Evolutionary conservation across 2,329 filamentous ascomycete species (phyloP), one percentile per base, ranked within the genome.

Genomic region (Gyromitra esculenta): DNA sequence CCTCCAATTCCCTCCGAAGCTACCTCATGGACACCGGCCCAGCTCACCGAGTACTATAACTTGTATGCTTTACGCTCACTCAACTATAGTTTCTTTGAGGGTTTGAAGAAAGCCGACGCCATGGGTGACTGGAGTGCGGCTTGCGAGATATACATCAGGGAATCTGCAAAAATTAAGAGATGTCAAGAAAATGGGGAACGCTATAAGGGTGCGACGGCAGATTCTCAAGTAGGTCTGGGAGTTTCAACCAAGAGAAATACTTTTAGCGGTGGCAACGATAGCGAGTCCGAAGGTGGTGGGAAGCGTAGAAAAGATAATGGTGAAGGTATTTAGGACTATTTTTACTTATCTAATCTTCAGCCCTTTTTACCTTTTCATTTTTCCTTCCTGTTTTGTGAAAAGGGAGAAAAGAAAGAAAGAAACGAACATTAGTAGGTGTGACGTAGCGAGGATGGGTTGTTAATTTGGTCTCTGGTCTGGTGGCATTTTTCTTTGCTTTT

Each of bases 21-120:
- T 25, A 70, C 74, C 5, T 67, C 65, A 9, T 79, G 78, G 78
- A 71, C 78, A 50, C 59, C 59, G 9, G 52, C 73, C 6, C 78
- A 79, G 39, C 73, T 79, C 11, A 79, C 74, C 1, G 78, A 79
- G 65, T 79, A 79, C 50, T 78, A 79, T 41, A 79, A 79, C 31
- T 31, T 79, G 15, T 79, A 71, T 60, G 76, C 76, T 11, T 31
- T 79, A 18, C 78, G 76, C n/a, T 66, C 78, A 13, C 57, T 79
- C 65, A 79, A 79, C 41, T 52, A 75, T 56, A 74, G 48, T 31
- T 78, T 79, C 52, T 59, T 67, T 18, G 78, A 79, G 54, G 56
- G 67, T 11, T 45, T 79, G 18, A 73, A 69, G 18, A 77, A 77
- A 43, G 64, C 65, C n/a, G 78, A 78, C 45, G 52, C 65, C 11